A percentile compares a stretch with the other conserved stretches of the same genome.
phyloP scores from a whole-genome alignment of 768 basidiomycete genomes.

The Scleroderma bovista region DNA sequence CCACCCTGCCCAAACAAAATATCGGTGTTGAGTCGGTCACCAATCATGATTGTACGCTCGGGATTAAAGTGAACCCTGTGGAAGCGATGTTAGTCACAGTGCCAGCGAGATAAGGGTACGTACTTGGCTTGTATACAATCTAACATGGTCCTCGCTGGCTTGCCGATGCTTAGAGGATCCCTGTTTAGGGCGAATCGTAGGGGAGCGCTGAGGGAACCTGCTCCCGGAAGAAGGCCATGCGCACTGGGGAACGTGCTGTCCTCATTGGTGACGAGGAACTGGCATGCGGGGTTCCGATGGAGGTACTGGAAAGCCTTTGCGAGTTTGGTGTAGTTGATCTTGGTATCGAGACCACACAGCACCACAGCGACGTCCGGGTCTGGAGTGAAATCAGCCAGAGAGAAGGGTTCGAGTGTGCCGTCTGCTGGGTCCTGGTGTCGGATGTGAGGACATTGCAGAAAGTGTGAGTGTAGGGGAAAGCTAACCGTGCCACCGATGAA shows the following conservation, averaged over 20 bases:
- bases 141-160: conserved; percentile 88
- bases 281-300: conserved; percentile 68
- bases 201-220: conserved; percentile 80
- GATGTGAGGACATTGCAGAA: not conserved
- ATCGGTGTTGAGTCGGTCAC: conserved; percentile 93
- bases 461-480: not conserved
- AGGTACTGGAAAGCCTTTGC: conserved; percentile 91
- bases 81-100: conserved; percentile 7
- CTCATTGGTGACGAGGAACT: conserved; percentile 87
- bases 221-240: conserved; percentile 73
- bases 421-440: conserved; percentile 75
- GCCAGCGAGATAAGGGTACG: conserved; percentile 9
- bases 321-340: conserved; percentile 90
- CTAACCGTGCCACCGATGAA: conserved; percentile 83
- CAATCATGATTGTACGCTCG: conserved; percentile 86
- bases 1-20: conserved; percentile 89
- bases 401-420: conserved; percentile 65
- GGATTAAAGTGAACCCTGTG: conserved; percentile 82
- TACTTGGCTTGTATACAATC: conserved; percentile 85
- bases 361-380: conserved; percentile 88
- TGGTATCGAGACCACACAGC: conserved; percentile 85
- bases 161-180: conserved; percentile 78
- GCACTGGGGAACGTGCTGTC: conserved; percentile 86
- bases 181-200: conserved; percentile 65
- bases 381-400: conserved; percentile 58